Evolutionary conservation across 108 stramenopile genomes (phyloP), one percentile per base, ranked within the genome.

Genomic region (Chaetoceros muelleri): DNA sequence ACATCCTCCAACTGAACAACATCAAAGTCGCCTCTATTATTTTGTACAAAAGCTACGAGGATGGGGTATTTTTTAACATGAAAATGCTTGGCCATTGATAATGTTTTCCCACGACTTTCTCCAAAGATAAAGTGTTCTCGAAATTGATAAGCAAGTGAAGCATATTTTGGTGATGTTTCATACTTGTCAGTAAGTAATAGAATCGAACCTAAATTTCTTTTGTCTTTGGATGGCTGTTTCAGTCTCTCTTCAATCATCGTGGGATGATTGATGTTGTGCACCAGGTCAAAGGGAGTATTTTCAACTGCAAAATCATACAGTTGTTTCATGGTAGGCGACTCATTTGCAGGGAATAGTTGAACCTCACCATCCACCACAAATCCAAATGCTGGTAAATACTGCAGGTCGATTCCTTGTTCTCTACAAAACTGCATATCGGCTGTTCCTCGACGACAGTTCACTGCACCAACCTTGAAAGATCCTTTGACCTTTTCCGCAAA

Each of bases 101-200:
- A 50, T 53, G 80, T 90, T 44, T 76, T 84, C n/a, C 71, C 84
- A 18, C 84, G 64, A 46, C 70, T 73, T 61, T 85, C 87, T 19
- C 81, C 82, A 72, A 90, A 90, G 22, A 61, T 49, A 62, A 80
- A 73, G 20, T 70, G 57, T 5, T 58, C 52, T 20, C 87, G 72
- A 57, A 77, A 76, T 24, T 76, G 75, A 62, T 85, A 90, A 2
- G 84, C 74, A 46, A 90, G 40, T n/a, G 68, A 65, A 58, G 60
- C 78, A 54, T 80, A 83, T 25, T 82, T 57, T 30, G 82, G 55
- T 8, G 79, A 78, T 7, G 87, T 90, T 66, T 90, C 82, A 55
- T 83, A 90, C 46, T 90, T 90, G 69, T 85, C 84, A 0, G 82
- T 76, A 31, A 90, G 53, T 7, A 90, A 57, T 2, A 90, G 48